Evolutionary conservation across 2,329 filamentous ascomycete genomes (phyloP), one percentile per base, ranked within the genome.

Genomic region (Cladosporium oxysporum): DNA sequence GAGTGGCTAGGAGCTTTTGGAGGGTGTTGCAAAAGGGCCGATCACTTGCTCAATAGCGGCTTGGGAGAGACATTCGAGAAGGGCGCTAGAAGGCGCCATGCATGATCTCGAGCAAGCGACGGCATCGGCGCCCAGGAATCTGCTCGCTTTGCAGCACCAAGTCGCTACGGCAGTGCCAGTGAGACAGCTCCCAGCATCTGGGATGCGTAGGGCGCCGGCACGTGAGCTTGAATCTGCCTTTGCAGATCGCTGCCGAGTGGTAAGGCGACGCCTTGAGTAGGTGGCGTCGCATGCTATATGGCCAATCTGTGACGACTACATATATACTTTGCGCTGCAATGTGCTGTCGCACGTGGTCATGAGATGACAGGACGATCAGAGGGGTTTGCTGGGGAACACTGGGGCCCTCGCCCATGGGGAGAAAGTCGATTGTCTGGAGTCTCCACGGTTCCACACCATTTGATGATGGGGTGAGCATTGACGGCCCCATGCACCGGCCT

Each of bases 381-480:
- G 61, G 61, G 61, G 18, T 28, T 47, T 29, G 23, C 37, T 47
- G 12, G 7, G 26, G 57, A 29, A 28, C 14, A 14, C n/a, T 58
- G 55, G 55, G 31, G 12, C 21, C 6, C 23, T 53, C 26, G 49
- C 60, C 60, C 60, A 53, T 62, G 60, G 60, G 60, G 49, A 35
- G 21, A 31, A 14, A 2, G 23, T 7, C 8, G 14, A 29, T 28
- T 21, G 50, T 63, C 61, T 63, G 61, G 61, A 63, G 61, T 63
- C 61, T 63, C 61, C 61, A 29, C 50, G 50, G 35, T 47, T 35
- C 61, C 61, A 63, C 60, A 31, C 35, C 7, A 21, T 16, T 44
- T 18, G 47, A 53, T 62, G 59, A 55, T 63, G 61, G 61, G 61
- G 61, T 47, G 50, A 63, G 61, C 50, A 63, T 57, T 21, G 61